These are phyloP conservation scores for Ganoderma lingzhi DNA, from an alignment of 1,284 basidiomycete genomes.

Conservation along the genomic window DNA sequence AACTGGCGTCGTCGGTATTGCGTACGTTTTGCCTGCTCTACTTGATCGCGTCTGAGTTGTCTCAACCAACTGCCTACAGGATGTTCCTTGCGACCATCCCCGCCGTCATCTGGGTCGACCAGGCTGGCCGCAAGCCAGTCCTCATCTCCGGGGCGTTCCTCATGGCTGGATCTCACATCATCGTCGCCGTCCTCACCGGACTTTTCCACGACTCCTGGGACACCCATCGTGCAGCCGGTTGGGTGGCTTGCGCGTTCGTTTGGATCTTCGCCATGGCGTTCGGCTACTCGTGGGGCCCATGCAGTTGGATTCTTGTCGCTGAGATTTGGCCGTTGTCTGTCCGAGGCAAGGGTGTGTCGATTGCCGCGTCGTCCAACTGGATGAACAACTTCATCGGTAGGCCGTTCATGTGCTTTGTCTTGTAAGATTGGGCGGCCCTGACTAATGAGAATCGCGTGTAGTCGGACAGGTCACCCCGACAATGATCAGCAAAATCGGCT, in stretches of 20 bases:
- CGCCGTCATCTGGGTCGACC: slow-evolving; percentile 77
- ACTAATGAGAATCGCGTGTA: slow-evolving; percentile 13
- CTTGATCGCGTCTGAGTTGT: neutral
- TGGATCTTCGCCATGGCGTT: slow-evolving; percentile 76
- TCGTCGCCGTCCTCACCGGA: slow-evolving; percentile 67
- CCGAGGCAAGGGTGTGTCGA: slow-evolving; percentile 74
- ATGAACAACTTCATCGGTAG: slow-evolving; percentile 81
- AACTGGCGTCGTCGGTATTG: slow-evolving; percentile 85
- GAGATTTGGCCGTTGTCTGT: slow-evolving; percentile 74
- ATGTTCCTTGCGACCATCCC: slow-evolving; percentile 82
- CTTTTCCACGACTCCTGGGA: slow-evolving; percentile 61
- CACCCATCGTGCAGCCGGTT: slow-evolving; percentile 56
- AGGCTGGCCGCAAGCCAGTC: slow-evolving; percentile 74
- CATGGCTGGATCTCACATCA: slow-evolving; percentile 71
- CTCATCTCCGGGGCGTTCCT: slow-evolving; percentile 74
- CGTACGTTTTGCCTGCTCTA: slow-evolving; percentile 49
- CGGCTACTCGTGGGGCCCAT: slow-evolving; percentile 77
- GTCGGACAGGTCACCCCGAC: slow-evolving; percentile 65
- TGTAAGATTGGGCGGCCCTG: neutral
- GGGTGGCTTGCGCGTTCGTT: slow-evolving; percentile 70
- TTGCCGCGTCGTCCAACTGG: slow-evolving; percentile 78
- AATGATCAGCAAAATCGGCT: slow-evolving; percentile 64
- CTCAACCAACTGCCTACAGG: slow-evolving; percentile 40
- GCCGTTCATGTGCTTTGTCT: slow-evolving; percentile 15
- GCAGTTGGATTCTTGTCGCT: slow-evolving; percentile 72